These are phyloP conservation scores for Hansenula lynferdii DNA, from an alignment of 1,139 yeast species.

Conservation along the genomic window DNA sequence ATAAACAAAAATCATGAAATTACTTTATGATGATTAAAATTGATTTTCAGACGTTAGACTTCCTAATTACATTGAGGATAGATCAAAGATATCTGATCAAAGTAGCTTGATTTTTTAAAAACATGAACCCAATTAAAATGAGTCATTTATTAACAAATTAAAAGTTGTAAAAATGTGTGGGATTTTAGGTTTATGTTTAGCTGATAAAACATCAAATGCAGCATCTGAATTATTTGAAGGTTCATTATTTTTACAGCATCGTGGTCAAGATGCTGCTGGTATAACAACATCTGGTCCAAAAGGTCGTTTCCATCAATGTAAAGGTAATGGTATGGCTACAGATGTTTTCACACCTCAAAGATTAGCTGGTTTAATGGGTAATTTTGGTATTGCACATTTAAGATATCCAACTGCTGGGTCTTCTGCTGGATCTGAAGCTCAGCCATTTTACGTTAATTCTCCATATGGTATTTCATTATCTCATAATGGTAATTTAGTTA, in stretches of 20 bases:
- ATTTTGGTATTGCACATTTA: constrained; percentile 93
- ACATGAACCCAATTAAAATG: not conserved
- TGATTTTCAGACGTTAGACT: constrained; percentile 46
- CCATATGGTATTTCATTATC: constrained; percentile 90
- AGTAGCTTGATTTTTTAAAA: no score
- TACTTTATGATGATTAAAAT: constrained; percentile 17
- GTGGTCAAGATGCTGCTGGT: constrained; percentile 99
- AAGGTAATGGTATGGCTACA: constrained; percentile 98
- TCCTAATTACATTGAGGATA: constrained; percentile 40
- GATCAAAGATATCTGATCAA: constrained; percentile 27
- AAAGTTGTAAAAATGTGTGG: no score
- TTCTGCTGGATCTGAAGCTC: constrained; percentile 94
- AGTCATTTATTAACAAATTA: no score
- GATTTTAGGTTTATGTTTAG: constrained; percentile 79
- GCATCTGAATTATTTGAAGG: constrained; percentile 93
- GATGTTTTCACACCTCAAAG: constrained; percentile 89
- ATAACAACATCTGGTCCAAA: constrained; percentile 92
- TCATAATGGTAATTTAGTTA: constrained; percentile 94
- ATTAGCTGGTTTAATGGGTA: constrained; percentile 78
- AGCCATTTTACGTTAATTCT: constrained; percentile 95
- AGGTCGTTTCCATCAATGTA: constrained; percentile 94
- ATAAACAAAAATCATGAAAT: no score
- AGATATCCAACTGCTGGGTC: constrained; percentile 99
- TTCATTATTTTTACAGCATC: constrained; percentile 87
- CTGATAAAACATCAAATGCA: constrained; percentile 68